phyloP scores from a whole-genome alignment of 768 basidiomycete genomes.

The Gloeopeniophorella convolvens region DNA sequence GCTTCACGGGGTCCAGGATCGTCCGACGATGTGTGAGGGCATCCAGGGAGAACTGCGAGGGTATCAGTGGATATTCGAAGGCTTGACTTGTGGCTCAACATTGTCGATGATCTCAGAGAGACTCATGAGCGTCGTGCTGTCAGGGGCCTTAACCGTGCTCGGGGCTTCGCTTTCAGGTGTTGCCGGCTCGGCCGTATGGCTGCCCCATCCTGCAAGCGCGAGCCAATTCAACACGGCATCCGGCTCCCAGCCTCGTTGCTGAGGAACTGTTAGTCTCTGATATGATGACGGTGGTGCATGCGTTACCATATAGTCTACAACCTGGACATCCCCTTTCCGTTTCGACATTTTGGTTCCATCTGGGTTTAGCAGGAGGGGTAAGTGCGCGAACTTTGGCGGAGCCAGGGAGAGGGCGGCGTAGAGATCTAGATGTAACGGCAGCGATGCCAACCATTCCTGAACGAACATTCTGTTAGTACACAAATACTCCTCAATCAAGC shows the following conservation, averaged over 20 bases:
- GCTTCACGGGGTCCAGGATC: conserved; percentile 71
- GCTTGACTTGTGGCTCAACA: conserved; percentile 30
- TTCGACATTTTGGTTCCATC: conserved; percentile 96
- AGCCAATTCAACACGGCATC: conserved; percentile 88
- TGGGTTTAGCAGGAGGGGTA: conserved; percentile 83
- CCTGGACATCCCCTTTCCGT: conserved; percentile 82
- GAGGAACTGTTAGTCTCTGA: background rate
- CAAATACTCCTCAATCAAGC: background rate
- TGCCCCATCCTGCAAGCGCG: conserved; percentile 91
- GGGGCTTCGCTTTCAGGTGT: conserved; percentile 25
- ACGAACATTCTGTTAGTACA: conserved; percentile 1
- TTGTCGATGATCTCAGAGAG: conserved; percentile 58
- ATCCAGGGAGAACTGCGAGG: conserved; percentile 62
- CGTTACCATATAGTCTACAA: conserved; percentile 78
- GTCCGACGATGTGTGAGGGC: conserved; percentile 77
- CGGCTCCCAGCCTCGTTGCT: conserved; percentile 89
- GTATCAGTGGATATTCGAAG: background rate
- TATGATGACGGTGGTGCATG: background rate
- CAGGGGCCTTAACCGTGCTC: conserved; percentile 39
- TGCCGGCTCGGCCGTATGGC: conserved; percentile 38
- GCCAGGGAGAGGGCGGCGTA: conserved; percentile 70
- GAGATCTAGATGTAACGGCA: conserved; percentile 85
- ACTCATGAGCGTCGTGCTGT: conserved; percentile 58
- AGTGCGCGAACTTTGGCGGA: conserved; percentile 82
- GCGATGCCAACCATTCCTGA: conserved; percentile 94